Conservation (phyloP, 1,139 yeast species). For the Geotrichum siamense region DNA sequence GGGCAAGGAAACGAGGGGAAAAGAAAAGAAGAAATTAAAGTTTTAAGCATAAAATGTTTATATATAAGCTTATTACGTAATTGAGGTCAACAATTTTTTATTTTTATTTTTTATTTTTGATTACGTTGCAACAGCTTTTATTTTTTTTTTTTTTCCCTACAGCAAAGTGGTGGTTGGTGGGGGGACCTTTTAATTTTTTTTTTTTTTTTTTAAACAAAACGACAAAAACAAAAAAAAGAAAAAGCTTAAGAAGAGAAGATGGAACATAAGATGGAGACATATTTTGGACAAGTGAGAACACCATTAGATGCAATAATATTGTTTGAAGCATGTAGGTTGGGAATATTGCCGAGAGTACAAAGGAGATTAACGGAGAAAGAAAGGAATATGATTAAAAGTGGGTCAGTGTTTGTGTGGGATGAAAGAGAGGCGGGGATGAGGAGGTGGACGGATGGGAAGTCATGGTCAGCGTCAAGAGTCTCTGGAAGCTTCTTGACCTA, state of each 20-base stretch:
- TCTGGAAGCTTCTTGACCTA: slow-evolving; percentile 58
- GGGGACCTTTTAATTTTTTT: not conserved
- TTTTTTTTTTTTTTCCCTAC: not conserved
- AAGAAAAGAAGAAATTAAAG: no score
- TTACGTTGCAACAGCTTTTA: slow-evolving; percentile 6
- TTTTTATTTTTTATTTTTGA: not conserved
- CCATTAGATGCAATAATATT: slow-evolving; percentile 57
- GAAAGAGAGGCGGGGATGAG: slow-evolving; percentile 65
- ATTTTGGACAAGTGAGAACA: slow-evolving; percentile 51
- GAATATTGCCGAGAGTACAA: slow-evolving; percentile 50
- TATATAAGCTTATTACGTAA: slow-evolving; percentile 12
- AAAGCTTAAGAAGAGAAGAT: no score
- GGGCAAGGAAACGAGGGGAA: no score
- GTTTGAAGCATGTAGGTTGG: slow-evolving; percentile 55
- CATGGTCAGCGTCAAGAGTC: slow-evolving; percentile 68
- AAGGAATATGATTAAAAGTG: slow-evolving; percentile 46
- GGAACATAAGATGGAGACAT: slow-evolving; percentile 46
- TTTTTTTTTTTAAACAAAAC: not conserved
- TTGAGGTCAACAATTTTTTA: not conserved
- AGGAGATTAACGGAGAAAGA: slow-evolving; percentile 55
- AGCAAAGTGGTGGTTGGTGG: no score
- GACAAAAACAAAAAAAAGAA: not conserved
- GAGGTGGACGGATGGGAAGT: slow-evolving; percentile 68
- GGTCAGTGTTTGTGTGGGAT: slow-evolving; percentile 66
- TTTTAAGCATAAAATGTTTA: slow-evolving; percentile 7